Base-by-base conservation (phyloP, 176 grass and related monocot species). In the Ananas comosus region DNA sequence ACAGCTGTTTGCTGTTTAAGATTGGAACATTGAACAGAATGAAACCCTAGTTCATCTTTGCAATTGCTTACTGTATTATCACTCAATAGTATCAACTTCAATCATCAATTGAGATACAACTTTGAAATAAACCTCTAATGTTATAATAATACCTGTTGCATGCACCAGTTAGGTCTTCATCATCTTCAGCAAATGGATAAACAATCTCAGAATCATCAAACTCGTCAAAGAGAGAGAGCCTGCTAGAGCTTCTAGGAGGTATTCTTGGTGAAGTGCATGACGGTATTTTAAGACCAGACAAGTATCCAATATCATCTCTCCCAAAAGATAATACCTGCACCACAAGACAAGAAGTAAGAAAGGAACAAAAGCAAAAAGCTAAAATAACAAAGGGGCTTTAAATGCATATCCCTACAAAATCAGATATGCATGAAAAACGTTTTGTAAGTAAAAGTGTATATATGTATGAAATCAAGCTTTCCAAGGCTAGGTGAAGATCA, bases 291-390 rank as follows among this genome's bases (percentile, higher is more conserved):
- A 79, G 68, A 47, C 77, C 81, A 74, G 66, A 64, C 63, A 87
- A 84, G 72, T 87, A 79, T 70, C 75, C 75, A 65, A 81, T 70
- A 33, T 79, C 84, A 81, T 87, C 75, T 81, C 81, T 87, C 58
- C 64, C 74, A 72, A 76, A 84, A 67, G 82, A 89, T 63, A 82
- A 49, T 14, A 74, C 78, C 84, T 91, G 49, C 27, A 76, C 42
- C n/a, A 79, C 50, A 24, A 27, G 64, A 64, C 6, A 50, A 4
- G 24, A 29, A 29, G 67, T 70, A 65, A 79, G 24, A 63, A 18
- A 76, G 67, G 68, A 69, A 53, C 12, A 10, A 76, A 23, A 68
- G 25, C 13, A 75, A 52, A 50, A 77, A 69, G 22, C 64, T 58
- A 24, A 58, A 48, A 69, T 17, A 77, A 79, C 13, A 81, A 42